Evolutionary conservation across 83 land plant species (phyloP).

Genomic region (Diphasiastrum complanatum): DNA sequence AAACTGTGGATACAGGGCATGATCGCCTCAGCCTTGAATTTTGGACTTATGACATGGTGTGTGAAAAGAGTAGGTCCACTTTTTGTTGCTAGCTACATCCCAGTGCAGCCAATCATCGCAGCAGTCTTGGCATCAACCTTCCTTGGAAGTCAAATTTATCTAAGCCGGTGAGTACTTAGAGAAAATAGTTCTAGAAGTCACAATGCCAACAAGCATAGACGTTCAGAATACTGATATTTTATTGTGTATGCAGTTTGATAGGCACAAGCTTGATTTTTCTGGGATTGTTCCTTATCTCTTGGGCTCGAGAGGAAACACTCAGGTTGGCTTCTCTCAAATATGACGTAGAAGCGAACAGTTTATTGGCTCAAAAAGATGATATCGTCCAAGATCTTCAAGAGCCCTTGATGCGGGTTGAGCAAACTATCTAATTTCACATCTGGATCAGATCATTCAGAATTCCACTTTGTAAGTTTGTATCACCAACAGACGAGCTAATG

Average conservation of each 20-base stretch:
- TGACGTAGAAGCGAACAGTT: too few relatives aligned
- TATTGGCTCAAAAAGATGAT: too few relatives aligned
- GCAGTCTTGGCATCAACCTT: conserved; percentile 8
- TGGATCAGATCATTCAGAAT: too few relatives aligned
- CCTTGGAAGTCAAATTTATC: conserved; percentile 8
- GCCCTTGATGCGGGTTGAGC: too few relatives aligned
- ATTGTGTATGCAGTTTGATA: conserved; percentile 16
- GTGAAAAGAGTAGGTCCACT: conserved; percentile 11
- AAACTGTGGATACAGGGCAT: conserved; percentile 12
- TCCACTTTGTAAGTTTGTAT: too few relatives aligned
- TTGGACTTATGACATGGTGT: conserved; percentile 19
- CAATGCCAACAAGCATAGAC: too few relatives aligned
- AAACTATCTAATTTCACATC: too few relatives aligned
- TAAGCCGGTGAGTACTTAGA: background rate
- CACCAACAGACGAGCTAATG: too few relatives aligned
- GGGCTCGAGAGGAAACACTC: conserved; percentile 17
- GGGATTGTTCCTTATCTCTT: conserved; percentile 12
- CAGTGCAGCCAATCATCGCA: conserved; percentile 16
- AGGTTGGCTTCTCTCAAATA: conserved; percentile 7
- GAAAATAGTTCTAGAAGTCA: too few relatives aligned
- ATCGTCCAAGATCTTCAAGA: too few relatives aligned
- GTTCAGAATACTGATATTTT: too few relatives aligned
- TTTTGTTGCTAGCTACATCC: conserved; percentile 20
- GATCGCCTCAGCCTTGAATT: conserved; percentile 17
- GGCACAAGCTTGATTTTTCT: conserved; percentile 15